Evolutionary conservation across 2,329 filamentous ascomycete species (phyloP).

Genomic region (Colletotrichum australisinense): DNA sequence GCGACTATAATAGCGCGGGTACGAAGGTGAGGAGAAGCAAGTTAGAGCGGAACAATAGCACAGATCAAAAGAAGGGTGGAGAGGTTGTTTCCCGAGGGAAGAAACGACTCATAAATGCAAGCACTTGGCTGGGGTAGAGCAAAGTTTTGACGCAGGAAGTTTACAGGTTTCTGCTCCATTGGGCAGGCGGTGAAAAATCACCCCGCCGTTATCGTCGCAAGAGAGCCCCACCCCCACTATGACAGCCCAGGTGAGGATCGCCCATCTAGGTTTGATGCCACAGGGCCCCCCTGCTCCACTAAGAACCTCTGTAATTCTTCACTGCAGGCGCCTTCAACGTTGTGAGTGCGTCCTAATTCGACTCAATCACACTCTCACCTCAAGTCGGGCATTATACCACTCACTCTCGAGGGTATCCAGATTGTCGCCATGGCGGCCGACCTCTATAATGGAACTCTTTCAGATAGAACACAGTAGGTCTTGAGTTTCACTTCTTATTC

Average conservation of each 20-base stretch:
- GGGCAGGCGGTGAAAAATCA: slow-evolving; percentile 1
- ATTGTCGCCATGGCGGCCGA: slow-evolving; percentile 22
- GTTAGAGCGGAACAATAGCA: not conserved
- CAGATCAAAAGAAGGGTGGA: slow-evolving; percentile 1
- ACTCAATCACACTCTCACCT: not conserved
- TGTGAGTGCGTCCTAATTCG: not conserved
- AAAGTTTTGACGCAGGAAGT: slow-evolving; percentile 30
- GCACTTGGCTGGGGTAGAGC: slow-evolving; percentile 12
- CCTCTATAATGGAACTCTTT: slow-evolving; percentile 27
- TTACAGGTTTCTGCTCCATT: not conserved
- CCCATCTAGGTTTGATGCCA: slow-evolving; percentile 6
- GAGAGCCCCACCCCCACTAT: slow-evolving; percentile 32
- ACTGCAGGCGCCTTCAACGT: not conserved
- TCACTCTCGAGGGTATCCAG: not conserved
- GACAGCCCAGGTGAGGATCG: slow-evolving; percentile 6
- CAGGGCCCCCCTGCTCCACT: slow-evolving; percentile 28
- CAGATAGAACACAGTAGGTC: slow-evolving; percentile 30
- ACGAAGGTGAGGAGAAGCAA: slow-evolving; percentile 1
- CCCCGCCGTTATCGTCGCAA: slow-evolving; percentile 29
- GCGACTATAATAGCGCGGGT: not conserved
- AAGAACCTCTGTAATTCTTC: slow-evolving; percentile 25
- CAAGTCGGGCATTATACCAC: not conserved
- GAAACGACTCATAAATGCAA: slow-evolving; percentile 31
- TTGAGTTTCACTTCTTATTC: not conserved
- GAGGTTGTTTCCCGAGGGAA: slow-evolving; percentile 12